phyloP scores from a whole-genome alignment of 192 early-diverging fungal genomes.

The Backusella liffmaniae region DNA sequence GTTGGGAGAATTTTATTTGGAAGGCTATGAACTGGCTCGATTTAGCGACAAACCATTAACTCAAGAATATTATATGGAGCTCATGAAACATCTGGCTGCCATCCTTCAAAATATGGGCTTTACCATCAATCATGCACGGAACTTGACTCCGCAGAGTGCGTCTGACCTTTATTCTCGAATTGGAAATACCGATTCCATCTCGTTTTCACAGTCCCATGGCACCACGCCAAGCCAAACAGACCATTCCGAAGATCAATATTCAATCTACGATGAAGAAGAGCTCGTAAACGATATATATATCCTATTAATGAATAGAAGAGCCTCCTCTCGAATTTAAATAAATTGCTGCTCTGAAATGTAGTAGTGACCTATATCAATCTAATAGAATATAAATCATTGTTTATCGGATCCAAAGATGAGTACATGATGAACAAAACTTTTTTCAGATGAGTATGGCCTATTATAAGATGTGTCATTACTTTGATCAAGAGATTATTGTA shows the following conservation, averaged over 20 bases:
- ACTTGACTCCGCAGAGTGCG: not conserved
- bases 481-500: too few species aligned
- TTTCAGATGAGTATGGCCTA: too few species aligned
- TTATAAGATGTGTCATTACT: too few species aligned
- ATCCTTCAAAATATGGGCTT: slow-evolving; percentile 46
- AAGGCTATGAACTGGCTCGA: slow-evolving; percentile 53
- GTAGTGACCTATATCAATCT: too few species aligned
- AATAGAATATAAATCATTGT: too few species aligned
- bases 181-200: not conserved
- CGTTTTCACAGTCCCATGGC: not conserved
- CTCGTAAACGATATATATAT: not conserved
- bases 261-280: not conserved
- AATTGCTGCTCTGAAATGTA: too few species aligned
- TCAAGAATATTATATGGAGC: slow-evolving; percentile 49
- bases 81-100: slow-evolving; percentile 46
- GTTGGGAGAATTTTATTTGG: slow-evolving; percentile 48
- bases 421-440: too few species aligned
- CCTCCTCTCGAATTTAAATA: too few species aligned
- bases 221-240: not conserved
- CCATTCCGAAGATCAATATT: not conserved
- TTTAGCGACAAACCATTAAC: slow-evolving; percentile 38
- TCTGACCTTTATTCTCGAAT: not conserved
- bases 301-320: not conserved
- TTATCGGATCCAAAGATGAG: too few species aligned
- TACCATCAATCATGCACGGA: slow-evolving; percentile 25